Base-by-base conservation (phyloP, 148 eudicot genomes). In the Cornus kousa region DNA sequence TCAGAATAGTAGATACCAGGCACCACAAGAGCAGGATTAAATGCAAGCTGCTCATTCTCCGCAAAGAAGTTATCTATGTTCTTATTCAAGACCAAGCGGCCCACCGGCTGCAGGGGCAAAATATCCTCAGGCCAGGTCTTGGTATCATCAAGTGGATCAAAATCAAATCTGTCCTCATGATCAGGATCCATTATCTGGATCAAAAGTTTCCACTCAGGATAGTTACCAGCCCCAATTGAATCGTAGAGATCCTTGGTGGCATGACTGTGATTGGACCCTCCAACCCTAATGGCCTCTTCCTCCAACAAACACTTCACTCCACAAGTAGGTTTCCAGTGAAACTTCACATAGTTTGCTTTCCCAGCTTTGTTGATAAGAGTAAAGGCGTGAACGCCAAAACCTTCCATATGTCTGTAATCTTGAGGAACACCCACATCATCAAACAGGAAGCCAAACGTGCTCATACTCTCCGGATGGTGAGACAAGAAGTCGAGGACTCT, bases 311-410 rank as follows among this genome's bases (percentile, higher is more conserved):
- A 85, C 82, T 93, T 95, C 59, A 95, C 97, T 66, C 97, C 98
- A 80, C 97, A 95, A 53, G 96, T 95, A 57, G 98, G 98, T 67
- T 89, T 95, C 98, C 98, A 95, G 77, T 93, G 97, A 78, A 95
- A 95, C 83, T 95, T 95, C 84, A 95, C 97, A 78, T 91, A 93
- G 78, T 87, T 81, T 69, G 72, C 90, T 86, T 93, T 93, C 68
- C 98, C 98, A 73, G 89, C 90, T 81, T 90, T 95, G 89, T 90
- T 89, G 74, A 93, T 75, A 23, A 95, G 86, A 68, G 93, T 93
- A 75, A 86, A 91, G 50, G 98, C 88, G 81, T 95, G 88, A 19
- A 95, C 98, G 84, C 97, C 97, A 70, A 87, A 90, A 11, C 98
- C 98, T 24, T 95, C 97, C 98, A 95, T 95, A 87, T 95, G 98